These are phyloP conservation scores for Scutellaria galericulata DNA, from an alignment of 257 asterid genomes.

Conservation along the genomic window DNA sequence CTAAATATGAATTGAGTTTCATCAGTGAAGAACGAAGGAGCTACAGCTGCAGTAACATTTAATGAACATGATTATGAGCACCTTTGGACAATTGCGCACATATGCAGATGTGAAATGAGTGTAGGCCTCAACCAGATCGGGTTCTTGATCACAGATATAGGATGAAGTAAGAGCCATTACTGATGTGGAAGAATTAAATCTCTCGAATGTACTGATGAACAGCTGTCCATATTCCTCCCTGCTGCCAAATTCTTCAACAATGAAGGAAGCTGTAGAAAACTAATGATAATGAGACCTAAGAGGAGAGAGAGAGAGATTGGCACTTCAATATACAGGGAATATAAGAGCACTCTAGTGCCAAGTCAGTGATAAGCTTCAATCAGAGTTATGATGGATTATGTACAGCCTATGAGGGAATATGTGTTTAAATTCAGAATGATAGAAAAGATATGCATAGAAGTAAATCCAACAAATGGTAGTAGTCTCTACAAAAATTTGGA, in stretches of 20 bases:
- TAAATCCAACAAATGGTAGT: constrained; percentile 17
- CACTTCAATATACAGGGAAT: constrained; percentile 10
- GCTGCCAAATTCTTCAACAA: constrained; percentile 82
- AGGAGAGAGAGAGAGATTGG: neutral
- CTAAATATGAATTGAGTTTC: constrained; percentile 19
- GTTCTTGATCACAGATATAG: constrained; percentile 93
- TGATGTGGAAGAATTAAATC: constrained; percentile 74
- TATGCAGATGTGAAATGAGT: constrained; percentile 73
- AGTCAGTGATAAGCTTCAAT: constrained; percentile 10
- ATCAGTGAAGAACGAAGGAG: constrained; percentile 11
- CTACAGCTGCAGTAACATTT: constrained; percentile 13
- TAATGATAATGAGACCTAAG: constrained; percentile 38
- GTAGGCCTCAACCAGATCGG: constrained; percentile 92
- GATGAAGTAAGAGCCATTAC: constrained; percentile 87
- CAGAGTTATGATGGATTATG: constrained; percentile 17
- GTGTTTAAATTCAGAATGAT: constrained; percentile 15
- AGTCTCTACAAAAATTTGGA: constrained; percentile 21
- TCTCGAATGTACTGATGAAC: constrained; percentile 71
- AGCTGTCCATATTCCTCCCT: constrained; percentile 78
- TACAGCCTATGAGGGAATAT: neutral
- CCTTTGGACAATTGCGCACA: constrained; percentile 79
- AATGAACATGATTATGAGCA: constrained; percentile 39
- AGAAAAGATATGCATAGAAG: constrained; percentile 23
- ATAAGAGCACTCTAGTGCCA: neutral
- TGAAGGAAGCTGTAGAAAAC: constrained; percentile 69